Conservation (phyloP, 1,284 basidiomycete genomes). For the Pseudozyma pruni region DNA sequence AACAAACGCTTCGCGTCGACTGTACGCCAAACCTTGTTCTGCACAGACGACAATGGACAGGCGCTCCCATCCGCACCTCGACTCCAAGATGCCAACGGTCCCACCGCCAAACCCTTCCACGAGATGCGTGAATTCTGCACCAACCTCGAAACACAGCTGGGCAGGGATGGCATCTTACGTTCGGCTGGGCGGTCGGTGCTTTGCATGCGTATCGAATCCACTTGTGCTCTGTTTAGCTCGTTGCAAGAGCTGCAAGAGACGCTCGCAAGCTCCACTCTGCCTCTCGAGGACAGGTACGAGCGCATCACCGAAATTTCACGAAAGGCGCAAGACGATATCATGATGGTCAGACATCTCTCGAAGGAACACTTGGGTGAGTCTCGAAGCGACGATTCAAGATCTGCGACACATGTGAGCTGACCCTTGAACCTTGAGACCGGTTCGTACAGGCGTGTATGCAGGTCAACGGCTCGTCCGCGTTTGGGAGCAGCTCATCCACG, state of each 20-base stretch:
- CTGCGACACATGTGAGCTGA: too few species aligned
- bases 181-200: slow-evolving; percentile 21
- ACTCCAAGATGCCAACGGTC: slow-evolving; percentile 9
- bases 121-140: slow-evolving; percentile 20
- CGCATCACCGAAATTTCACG: neutral
- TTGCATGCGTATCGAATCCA: slow-evolving; percentile 8
- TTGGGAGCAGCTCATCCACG: slow-evolving; percentile 20
- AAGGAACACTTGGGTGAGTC: slow-evolving; percentile 12
- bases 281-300: slow-evolving; percentile 8
- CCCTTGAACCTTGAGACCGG: too few species aligned
- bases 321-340: neutral
- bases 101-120: neutral
- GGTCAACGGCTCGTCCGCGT: slow-evolving; percentile 17
- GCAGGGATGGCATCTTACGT: slow-evolving; percentile 20
- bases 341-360: slow-evolving; percentile 9
- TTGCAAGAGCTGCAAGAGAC: slow-evolving; percentile 2
- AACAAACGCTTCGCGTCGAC: neutral
- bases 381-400: too few species aligned
- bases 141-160: slow-evolving; percentile 6
- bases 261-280: neutral
- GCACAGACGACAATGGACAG: slow-evolving; percentile 13
- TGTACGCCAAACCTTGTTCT: slow-evolving; percentile 1
- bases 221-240: slow-evolving; percentile 6
- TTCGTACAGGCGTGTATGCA: slow-evolving; percentile 1
- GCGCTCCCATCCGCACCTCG: slow-evolving; percentile 8